Percentiles rank a stretch among this genome's conserved stretches.
phyloP scores from a whole-genome alignment of 305 asterid genomes.

The Solanum hybrid region DNA sequence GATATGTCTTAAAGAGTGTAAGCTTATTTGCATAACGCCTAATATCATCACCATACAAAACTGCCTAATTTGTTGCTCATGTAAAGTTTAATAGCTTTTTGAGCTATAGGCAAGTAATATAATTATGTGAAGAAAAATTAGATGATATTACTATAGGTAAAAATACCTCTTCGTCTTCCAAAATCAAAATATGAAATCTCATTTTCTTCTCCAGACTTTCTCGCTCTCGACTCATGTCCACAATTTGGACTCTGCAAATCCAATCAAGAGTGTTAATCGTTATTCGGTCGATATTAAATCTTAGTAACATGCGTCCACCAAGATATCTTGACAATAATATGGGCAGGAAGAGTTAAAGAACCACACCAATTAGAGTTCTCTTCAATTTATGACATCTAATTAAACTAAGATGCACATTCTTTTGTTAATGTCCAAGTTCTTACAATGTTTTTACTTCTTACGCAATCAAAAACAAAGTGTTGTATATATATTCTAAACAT shows the following conservation, averaged over 20 bases:
- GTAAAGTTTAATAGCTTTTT: no score
- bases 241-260: not conserved
- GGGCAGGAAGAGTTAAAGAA: not conserved
- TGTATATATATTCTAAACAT: no score
- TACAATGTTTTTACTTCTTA: not conserved
- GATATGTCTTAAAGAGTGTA: not conserved
- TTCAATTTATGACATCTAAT: not conserved
- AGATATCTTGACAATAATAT: not conserved
- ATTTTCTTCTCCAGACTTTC: not conserved
- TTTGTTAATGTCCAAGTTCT: not conserved
- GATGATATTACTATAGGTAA: not conserved
- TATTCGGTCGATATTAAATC: not conserved
- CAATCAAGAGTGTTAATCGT: not conserved
- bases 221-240: not conserved
- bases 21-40: not conserved
- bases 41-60: not conserved
- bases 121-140: not conserved
- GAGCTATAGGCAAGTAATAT: not conserved
- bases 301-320: not conserved
- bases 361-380: not conserved
- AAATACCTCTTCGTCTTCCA: not conserved
- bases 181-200: not conserved
- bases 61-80: not conserved
- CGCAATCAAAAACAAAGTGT: not conserved
- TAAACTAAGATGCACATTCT: no score